Conservation (phyloP, 2,329 filamentous ascomycete species). For the Berkeleyomyces rouxiae region DNA sequence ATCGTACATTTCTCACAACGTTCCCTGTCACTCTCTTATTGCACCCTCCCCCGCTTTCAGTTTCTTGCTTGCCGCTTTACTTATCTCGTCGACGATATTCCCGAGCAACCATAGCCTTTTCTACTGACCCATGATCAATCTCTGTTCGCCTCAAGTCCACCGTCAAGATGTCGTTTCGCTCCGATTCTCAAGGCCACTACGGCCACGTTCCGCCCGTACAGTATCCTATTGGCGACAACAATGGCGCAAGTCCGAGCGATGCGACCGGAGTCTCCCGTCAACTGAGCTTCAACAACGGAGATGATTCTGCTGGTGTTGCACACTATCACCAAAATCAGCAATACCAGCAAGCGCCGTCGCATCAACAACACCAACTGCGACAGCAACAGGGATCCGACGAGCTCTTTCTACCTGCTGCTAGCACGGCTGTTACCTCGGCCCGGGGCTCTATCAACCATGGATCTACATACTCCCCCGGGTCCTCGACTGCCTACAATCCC, state of each 20-base stretch:
- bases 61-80: background rate
- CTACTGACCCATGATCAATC: background rate
- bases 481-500: constrained; percentile 3
- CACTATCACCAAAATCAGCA: constrained; percentile 1
- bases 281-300: constrained; percentile 60
- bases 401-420: constrained; percentile 11
- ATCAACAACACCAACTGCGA: constrained; percentile 15
- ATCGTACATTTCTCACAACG: background rate
- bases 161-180: constrained; percentile 42
- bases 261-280: constrained; percentile 29
- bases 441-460: constrained; percentile 16
- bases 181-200: constrained; percentile 45
- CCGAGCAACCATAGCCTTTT: background rate
- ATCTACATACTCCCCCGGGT: constrained; percentile 14
- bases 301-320: constrained; percentile 38
- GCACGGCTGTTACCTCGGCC: constrained; percentile 10
- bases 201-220: constrained; percentile 50
- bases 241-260: constrained; percentile 18
- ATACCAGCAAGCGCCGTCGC: constrained; percentile 25
- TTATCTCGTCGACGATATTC: background rate
- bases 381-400: constrained; percentile 4
- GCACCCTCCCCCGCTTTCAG: background rate
- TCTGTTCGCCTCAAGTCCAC: background rate
- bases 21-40: background rate
- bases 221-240: constrained; percentile 32